Evolutionary conservation across 2,329 filamentous ascomycete genomes (phyloP).

Genomic region (Orbilia blumenaviensis): DNA sequence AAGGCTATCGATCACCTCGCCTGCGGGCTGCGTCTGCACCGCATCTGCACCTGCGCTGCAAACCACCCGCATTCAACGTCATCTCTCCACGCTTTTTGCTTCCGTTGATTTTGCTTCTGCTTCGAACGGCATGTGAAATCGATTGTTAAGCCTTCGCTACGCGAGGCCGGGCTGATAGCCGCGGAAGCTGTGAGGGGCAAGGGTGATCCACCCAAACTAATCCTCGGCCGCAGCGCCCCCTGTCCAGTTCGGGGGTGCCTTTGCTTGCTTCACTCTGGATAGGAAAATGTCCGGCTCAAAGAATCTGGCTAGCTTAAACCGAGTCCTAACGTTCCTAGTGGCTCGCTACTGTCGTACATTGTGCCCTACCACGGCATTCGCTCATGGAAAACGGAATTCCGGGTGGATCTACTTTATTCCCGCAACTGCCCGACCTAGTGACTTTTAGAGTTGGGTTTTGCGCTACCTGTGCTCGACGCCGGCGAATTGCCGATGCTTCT

Average conservation of each 20-base stretch:
- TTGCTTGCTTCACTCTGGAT: background rate
- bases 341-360: too few relatives aligned
- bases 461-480: background rate
- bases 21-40: background rate
- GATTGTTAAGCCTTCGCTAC: background rate
- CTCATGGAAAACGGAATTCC: background rate
- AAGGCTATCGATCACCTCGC: constrained; percentile 12
- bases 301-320: background rate
- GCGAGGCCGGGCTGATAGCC: constrained; percentile 43
- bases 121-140: constrained; percentile 37
- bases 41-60: background rate
- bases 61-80: constrained; percentile 24
- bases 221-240: constrained; percentile 48
- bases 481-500: background rate
- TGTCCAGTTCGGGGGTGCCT: constrained; percentile 31
- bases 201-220: background rate
- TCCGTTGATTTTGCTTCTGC: too few relatives aligned
- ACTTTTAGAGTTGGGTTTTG: background rate
- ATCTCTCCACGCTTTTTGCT: constrained; percentile 9
- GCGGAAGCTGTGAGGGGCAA: constrained; percentile 31
- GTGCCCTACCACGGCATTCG: background rate
- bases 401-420: constrained; percentile 1
- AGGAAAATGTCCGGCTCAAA: constrained; percentile 43
- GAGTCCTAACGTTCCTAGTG: too few relatives aligned
- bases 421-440: constrained; percentile 23